These are phyloP conservation scores for Claviceps sp. DNA, from an alignment of 2,329 filamentous ascomycete species.

Conservation along the genomic window DNA sequence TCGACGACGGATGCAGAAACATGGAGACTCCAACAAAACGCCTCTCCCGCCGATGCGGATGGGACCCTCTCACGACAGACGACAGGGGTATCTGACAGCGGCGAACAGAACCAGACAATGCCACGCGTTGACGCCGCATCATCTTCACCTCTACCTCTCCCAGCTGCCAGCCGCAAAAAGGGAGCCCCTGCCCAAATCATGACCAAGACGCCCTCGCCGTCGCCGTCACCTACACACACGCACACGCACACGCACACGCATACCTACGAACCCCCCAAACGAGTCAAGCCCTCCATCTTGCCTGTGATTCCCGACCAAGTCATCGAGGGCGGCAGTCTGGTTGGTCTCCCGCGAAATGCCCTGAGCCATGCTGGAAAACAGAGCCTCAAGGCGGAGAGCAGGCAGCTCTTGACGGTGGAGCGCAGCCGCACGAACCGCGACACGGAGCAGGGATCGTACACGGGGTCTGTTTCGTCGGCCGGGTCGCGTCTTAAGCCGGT, in stretches of 20 bases:
- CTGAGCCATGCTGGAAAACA: conserved; percentile 13
- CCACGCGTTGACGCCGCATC: not conserved
- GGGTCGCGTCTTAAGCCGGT: conserved; percentile 38
- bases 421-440: conserved; percentile 18
- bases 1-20: not conserved
- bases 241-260: not conserved
- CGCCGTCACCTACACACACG: too few relatives aligned
- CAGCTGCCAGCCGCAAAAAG: not conserved
- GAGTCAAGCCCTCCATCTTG: not conserved
- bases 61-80: not conserved
- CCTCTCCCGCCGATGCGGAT: conserved; percentile 1
- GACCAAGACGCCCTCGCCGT: not conserved
- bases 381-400: conserved; percentile 17
- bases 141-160: too few relatives aligned
- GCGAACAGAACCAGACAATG: not conserved
- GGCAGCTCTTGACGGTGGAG: conserved; percentile 27
- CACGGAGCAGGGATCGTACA: conserved; percentile 18
- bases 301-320: conserved; percentile 10
- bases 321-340: conserved; percentile 17
- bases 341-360: conserved; percentile 21
- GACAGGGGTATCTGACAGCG: not conserved
- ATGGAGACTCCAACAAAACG: not conserved
- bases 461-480: conserved; percentile 30
- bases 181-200: not conserved
- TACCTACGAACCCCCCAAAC: not conserved